These are phyloP conservation scores for Nicotiana attenuata DNA, from an alignment of 257 asterid species.

Conservation along the genomic window DNA sequence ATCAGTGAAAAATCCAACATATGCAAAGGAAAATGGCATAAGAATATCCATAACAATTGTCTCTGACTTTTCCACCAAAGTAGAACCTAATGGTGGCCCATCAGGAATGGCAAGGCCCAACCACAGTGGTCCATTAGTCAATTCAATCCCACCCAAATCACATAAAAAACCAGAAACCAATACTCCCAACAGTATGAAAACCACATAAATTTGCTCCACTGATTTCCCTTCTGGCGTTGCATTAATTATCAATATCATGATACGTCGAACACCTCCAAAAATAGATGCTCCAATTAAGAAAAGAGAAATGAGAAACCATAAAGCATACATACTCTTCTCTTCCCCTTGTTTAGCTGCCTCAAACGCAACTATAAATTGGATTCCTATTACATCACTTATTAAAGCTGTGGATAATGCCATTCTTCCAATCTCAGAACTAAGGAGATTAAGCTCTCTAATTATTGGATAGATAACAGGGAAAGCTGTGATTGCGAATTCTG, in stretches of 20 bases:
- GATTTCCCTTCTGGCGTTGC: constrained; percentile 62
- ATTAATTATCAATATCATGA: constrained; percentile 54
- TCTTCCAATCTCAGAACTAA: constrained; percentile 76
- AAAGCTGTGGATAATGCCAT: constrained; percentile 50
- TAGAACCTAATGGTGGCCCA: constrained; percentile 84
- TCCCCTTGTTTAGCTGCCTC: constrained; percentile 65
- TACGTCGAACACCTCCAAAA: constrained; percentile 37
- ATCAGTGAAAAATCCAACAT: constrained; percentile 51
- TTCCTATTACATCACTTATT: constrained; percentile 59
- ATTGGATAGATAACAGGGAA: constrained; percentile 67
- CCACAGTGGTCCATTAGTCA: constrained; percentile 76
- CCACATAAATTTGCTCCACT: constrained; percentile 57
- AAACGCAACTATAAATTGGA: constrained; percentile 29
- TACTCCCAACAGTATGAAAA: constrained; percentile 54
- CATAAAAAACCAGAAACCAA: constrained; percentile 46
- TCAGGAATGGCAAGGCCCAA: constrained; percentile 85
- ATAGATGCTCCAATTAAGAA: constrained; percentile 1
- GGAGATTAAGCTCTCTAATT: constrained; percentile 59
- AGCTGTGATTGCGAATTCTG: constrained; percentile 43
- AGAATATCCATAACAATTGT: constrained; percentile 46
- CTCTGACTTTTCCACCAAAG: constrained; percentile 73
- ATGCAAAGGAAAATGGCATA: constrained; percentile 58
- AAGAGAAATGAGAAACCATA: constrained; percentile 41
- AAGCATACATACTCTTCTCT: constrained; percentile 20
- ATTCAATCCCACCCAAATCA: constrained; percentile 57